phyloP scores from a whole-genome alignment of 192 early-diverging fungal species.

The Geranomyces michiganensis region DNA sequence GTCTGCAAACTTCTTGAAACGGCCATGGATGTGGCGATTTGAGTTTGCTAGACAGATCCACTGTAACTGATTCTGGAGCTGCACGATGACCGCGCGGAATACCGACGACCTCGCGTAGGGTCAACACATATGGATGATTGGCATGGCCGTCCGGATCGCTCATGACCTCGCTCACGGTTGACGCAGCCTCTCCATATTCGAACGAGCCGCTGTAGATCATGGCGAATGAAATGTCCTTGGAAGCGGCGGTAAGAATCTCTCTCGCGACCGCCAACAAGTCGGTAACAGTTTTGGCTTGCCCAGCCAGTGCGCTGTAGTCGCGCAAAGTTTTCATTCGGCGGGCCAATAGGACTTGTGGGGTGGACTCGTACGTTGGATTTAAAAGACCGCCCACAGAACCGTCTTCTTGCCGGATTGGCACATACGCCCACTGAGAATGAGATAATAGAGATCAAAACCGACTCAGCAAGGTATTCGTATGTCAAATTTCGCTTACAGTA shows the following conservation, averaged over 20 bases:
- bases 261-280: slow-evolving; percentile 7
- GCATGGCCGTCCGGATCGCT: background rate
- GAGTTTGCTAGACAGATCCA: slow-evolving; percentile 16
- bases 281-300: slow-evolving; percentile 10
- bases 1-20: slow-evolving; percentile 21
- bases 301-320: slow-evolving; percentile 20
- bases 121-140: slow-evolving; percentile 11
- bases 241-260: slow-evolving; percentile 5
- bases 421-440: slow-evolving; percentile 19
- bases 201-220: slow-evolving; percentile 24
- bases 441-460: background rate
- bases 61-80: slow-evolving; percentile 5
- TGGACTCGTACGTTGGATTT: slow-evolving; percentile 30
- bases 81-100: slow-evolving; percentile 11
- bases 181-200: slow-evolving; percentile 8
- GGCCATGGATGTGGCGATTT: slow-evolving; percentile 7
- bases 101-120: slow-evolving; percentile 1
- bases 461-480: no score
- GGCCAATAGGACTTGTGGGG: slow-evolving; percentile 16
- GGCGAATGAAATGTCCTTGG: slow-evolving; percentile 24
- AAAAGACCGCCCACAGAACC: slow-evolving; percentile 33
- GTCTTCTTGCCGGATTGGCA: slow-evolving; percentile 36
- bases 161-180: background rate
- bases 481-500: slow-evolving; percentile 28
- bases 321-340: slow-evolving; percentile 28